Base-by-base conservation (phyloP, 768 basidiomycete species). In the Mrakia gelida region DNA sequence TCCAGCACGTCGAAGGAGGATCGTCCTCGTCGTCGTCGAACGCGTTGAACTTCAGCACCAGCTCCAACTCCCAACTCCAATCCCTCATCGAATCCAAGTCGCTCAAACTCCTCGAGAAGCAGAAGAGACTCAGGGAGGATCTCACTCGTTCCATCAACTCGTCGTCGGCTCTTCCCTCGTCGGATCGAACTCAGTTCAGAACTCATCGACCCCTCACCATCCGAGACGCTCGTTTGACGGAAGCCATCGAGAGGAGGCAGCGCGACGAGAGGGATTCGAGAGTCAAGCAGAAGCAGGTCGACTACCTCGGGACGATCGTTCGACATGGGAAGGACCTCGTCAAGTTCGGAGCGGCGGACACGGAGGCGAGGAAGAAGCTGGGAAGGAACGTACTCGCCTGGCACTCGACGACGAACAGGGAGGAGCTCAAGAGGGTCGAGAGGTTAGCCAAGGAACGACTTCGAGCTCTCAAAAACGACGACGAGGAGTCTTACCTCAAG, bases 401-500 rank as follows among this genome's bases (percentile, higher is more conserved):
- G 87, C 97, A 99, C 84, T 87, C 87, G 23, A 90, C 90, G 80
- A 94, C 95, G 1, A 96, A 98, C 87, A 95, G 94, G 87, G 96
- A 98, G 85, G 97, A 99, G 84, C 93, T 95, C 88, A 94, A 95
- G 84, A 89, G 96, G 34, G 92, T 99, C 81, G 97, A 98, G 86
- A 88, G 94, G 75, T 90, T 99, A 63, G 90, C 92, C 65, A 98
- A 98, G 87, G 97, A 98, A 85, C 94, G 95, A 92, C 86, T 99
- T 80, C 94, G 93, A 86, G 97, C 96, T 15, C 90, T 98, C 81
- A 95, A 96, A 86, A 92, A 92, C 41, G 95, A 98, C 83, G 96
- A 99, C 86, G 97, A 99, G 86, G 97, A 98, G 85, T 95, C 93
- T n/a, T 99, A 99, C 85, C 91, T 98, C 89, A 95, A 95, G 83